phyloP scores from a whole-genome alignment of 371 early-diverging fungal species.

The Coemansia sp. region DNA sequence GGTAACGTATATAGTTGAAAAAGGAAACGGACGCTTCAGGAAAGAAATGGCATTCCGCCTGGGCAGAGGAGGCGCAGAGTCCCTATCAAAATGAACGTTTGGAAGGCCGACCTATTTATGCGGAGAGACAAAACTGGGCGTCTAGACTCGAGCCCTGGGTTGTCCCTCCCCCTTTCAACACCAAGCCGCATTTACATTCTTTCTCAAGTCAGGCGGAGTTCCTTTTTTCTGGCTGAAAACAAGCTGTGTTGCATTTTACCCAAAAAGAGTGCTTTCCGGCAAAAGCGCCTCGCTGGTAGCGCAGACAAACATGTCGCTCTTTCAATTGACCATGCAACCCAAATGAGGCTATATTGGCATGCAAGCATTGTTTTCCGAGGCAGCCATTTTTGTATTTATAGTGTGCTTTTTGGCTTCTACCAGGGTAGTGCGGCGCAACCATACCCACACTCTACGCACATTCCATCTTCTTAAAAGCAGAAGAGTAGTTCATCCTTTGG shows the following conservation, averaged over 20 bases:
- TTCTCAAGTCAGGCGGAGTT: not conserved
- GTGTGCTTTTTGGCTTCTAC: not conserved
- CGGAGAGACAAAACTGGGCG: slow-evolving; percentile 3
- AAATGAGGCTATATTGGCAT: slow-evolving; percentile 10
- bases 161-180: not conserved
- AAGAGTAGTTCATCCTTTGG: not conserved
- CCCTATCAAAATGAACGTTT: not conserved
- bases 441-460: no score
- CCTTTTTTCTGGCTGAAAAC: not conserved
- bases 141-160: not conserved
- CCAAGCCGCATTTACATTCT: not conserved
- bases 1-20: not conserved
- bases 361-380: not conserved
- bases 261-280: slow-evolving; percentile 1
- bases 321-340: not conserved
- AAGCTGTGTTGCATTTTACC: slow-evolving; percentile 1
- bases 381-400: not conserved
- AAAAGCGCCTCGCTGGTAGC: not conserved
- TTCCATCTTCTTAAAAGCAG: no score
- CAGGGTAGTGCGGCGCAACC: not conserved
- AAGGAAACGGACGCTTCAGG: slow-evolving; percentile 3
- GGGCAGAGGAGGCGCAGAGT: not conserved
- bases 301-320: not conserved
- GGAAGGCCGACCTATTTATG: slow-evolving; percentile 12
- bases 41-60: not conserved